phyloP scores from a whole-genome alignment of 2,329 filamentous ascomycete species.

The Pyrenochaeta sp. region DNA sequence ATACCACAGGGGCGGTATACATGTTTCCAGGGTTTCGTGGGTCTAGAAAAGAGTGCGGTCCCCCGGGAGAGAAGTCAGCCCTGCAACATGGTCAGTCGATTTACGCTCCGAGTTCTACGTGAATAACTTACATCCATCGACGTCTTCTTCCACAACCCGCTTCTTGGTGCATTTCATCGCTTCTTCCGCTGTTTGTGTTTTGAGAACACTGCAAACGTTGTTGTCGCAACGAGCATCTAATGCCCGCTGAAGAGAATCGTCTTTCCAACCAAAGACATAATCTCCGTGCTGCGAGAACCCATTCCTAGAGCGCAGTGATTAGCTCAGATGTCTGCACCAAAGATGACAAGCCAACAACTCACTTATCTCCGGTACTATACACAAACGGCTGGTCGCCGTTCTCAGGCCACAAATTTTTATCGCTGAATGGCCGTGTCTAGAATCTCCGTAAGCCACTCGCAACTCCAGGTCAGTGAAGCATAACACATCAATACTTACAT shows the following conservation, averaged over 20 bases:
- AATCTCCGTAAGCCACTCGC: neutral
- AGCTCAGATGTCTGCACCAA: too few relatives aligned
- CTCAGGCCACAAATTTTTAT: conserved; percentile 22
- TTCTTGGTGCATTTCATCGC: conserved; percentile 34
- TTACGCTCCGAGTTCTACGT: neutral
- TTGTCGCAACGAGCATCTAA: conserved; percentile 35
- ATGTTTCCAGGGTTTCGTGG: too few relatives aligned
- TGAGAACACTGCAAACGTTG: conserved; percentile 28
- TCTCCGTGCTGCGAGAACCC: conserved; percentile 38
- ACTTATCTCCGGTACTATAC: conserved; percentile 37
- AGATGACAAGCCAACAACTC: too few relatives aligned
- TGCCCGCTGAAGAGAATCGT: conserved; percentile 37
- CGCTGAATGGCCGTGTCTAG: conserved; percentile 29
- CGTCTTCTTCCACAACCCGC: conserved; percentile 26
- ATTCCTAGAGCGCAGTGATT: conserved; percentile 15
- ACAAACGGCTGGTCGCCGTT: conserved; percentile 35
- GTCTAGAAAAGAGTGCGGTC: too few relatives aligned
- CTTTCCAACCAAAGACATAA: conserved; percentile 43
- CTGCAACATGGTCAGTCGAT: conserved; percentile 2
- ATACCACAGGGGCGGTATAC: too few relatives aligned
- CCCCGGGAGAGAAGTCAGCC: conserved; percentile 8
- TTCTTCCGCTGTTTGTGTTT: conserved; percentile 29
- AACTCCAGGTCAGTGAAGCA: conserved; percentile 1
- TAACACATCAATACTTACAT: conserved; percentile 16
- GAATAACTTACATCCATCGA: conserved; percentile 37